Evolutionary conservation across 495 filamentous ascomycete genomes (phyloP).

Genomic region (Bathelium albidoporum): DNA sequence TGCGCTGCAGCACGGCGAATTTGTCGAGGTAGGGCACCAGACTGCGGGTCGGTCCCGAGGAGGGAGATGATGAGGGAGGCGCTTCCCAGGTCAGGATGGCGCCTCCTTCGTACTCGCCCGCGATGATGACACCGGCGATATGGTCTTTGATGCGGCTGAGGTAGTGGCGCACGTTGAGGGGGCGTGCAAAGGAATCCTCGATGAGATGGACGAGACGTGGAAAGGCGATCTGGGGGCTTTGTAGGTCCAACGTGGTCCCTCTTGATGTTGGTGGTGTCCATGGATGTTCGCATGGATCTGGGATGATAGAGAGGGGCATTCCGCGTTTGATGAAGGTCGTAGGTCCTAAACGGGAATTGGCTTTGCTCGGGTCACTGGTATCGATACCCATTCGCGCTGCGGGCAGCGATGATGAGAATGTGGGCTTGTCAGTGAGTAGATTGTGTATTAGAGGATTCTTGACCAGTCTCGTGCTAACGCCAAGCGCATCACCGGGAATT

Average conservation of each 20-base stretch:
- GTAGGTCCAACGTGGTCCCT: constrained; percentile 41
- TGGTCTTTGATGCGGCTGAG: constrained; percentile 62
- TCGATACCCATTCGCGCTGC: constrained; percentile 40
- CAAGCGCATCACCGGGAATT: constrained; percentile 38
- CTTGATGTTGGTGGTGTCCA: constrained; percentile 56
- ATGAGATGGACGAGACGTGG: constrained; percentile 75
- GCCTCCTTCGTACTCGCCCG: constrained; percentile 92
- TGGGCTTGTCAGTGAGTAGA: constrained; percentile 87
- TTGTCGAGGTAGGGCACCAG: constrained; percentile 95
- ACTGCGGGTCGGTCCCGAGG: constrained; percentile 34
- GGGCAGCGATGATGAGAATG: constrained; percentile 83
- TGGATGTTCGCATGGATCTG: constrained; percentile 47
- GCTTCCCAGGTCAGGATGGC: constrained; percentile 92
- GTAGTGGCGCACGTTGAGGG: constrained; percentile 75
- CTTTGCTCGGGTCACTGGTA: constrained; percentile 16
- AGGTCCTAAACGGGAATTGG: constrained; percentile 4
- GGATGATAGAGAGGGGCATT: constrained; percentile 77
- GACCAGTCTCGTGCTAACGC: constrained; percentile 62
- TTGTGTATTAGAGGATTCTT: constrained; percentile 95
- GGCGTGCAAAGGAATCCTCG: constrained; percentile 84
- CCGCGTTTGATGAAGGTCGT: constrained; percentile 79
- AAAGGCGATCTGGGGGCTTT: constrained; percentile 69
- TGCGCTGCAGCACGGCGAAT: constrained; percentile 82
- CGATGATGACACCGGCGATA: constrained; percentile 84
- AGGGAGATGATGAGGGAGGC: constrained; percentile 37